These are phyloP conservation scores for Hylodesmum podocarpum DNA, from an alignment of 306 rosid species.

Conservation along the genomic window DNA sequence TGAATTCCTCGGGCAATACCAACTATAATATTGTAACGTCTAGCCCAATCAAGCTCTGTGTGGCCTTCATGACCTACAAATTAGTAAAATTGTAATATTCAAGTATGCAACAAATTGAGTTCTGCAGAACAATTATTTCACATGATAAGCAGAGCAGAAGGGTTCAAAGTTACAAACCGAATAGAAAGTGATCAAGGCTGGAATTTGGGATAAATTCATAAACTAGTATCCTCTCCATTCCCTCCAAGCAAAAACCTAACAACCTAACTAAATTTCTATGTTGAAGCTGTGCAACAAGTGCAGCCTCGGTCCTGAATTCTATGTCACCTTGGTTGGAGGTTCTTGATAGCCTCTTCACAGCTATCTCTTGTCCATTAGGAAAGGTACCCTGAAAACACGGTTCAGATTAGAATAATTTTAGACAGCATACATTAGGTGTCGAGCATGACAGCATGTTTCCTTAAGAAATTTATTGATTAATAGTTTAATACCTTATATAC, in stretches of 20 bases:
- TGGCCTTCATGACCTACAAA: constrained; percentile 26
- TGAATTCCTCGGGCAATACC: constrained; percentile 51
- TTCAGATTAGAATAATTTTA: neutral
- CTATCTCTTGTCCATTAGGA: constrained; percentile 35
- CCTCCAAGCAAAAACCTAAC: constrained; percentile 49
- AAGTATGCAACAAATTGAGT: neutral
- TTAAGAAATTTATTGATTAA: neutral
- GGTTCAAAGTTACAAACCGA: constrained; percentile 35
- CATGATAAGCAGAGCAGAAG: neutral
- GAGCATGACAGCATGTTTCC: neutral
- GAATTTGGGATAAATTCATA: constrained; percentile 51
- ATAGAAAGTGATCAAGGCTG: constrained; percentile 53
- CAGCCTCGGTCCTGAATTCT: constrained; percentile 58
- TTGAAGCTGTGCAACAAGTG: constrained; percentile 37
- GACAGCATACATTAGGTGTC: neutral
- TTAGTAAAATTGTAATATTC: neutral
- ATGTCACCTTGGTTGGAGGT: constrained; percentile 45
- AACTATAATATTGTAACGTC: constrained; percentile 37
- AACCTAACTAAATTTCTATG: constrained; percentile 56
- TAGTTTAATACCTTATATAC: constrained; percentile 42
- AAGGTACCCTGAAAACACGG: constrained; percentile 41
- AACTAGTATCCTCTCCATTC: constrained; percentile 51
- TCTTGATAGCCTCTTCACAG: constrained; percentile 48
- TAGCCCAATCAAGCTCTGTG: constrained; percentile 41
- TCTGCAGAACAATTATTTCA: neutral